Evolutionary conservation across 768 basidiomycete species (phyloP).

Genomic region (Lyophyllum shimeji): DNA sequence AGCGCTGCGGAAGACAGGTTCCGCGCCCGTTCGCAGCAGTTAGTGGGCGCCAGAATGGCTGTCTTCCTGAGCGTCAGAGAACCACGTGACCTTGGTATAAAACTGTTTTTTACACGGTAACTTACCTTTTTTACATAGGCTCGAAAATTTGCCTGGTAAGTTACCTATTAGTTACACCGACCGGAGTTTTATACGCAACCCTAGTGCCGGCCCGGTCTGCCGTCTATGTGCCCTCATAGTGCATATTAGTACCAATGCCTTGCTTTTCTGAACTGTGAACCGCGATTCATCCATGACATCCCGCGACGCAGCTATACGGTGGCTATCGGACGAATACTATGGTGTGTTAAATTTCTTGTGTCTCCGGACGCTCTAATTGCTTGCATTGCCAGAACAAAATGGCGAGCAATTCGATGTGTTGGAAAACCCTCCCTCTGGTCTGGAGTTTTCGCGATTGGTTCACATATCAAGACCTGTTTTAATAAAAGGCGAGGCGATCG

Average conservation of each 20-base stretch:
- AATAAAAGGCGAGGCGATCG: conserved; percentile 54
- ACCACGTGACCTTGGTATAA: neutral
- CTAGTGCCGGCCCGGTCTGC: too few relatives aligned
- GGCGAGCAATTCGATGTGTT: conserved; percentile 50
- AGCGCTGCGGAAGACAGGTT: too few relatives aligned
- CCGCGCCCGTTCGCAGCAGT: neutral
- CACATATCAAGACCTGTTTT: conserved; percentile 72
- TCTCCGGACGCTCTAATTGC: neutral
- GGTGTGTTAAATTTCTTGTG: conserved; percentile 22
- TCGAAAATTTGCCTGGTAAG: neutral
- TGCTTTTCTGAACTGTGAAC: neutral
- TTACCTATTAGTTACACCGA: neutral
- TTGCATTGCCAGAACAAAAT: conserved; percentile 50
- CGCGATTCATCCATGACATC: neutral
- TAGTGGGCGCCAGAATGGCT: neutral
- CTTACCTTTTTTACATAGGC: neutral
- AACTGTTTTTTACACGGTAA: neutral
- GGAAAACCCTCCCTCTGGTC: conserved; percentile 55
- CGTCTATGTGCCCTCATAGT: too few relatives aligned
- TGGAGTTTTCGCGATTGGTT: conserved; percentile 69
- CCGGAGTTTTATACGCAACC: neutral
- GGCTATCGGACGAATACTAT: conserved; percentile 42
- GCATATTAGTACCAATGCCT: too few relatives aligned
- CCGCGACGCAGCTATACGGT: conserved; percentile 12
- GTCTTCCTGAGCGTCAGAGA: too few relatives aligned